These are phyloP conservation scores for Candida sonorensis DNA, from an alignment of 805 yeast species.

Conservation along the genomic window DNA sequence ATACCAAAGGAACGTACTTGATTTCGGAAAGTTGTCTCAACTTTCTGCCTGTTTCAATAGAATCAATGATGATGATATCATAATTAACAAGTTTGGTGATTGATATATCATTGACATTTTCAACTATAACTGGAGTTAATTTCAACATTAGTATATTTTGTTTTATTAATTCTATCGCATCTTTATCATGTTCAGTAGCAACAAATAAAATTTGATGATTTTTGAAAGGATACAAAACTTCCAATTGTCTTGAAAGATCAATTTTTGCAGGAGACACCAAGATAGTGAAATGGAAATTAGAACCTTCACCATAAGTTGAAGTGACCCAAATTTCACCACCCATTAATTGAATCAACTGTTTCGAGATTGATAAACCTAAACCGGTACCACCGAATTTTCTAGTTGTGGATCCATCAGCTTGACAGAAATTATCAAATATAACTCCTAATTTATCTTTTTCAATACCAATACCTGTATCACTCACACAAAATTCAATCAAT, in stretches of 20 bases:
- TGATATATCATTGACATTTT: conserved; percentile 48
- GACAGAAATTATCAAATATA: conserved; percentile 85
- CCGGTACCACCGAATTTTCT: conserved; percentile 94
- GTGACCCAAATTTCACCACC: conserved; percentile 94
- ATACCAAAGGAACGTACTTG: conserved; percentile 78
- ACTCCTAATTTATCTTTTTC: conserved; percentile 78
- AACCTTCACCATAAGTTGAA: conserved; percentile 73
- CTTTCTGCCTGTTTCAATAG: conserved; percentile 64
- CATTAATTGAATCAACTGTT: conserved; percentile 81
- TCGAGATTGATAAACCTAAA: conserved; percentile 79
- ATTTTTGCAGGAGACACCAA: conserved; percentile 68
- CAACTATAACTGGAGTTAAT: conserved; percentile 53
- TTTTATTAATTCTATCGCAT: conserved; percentile 44
- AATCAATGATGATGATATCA: conserved; percentile 79
- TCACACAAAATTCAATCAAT: conserved; percentile 72
- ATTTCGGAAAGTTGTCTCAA: conserved; percentile 67
- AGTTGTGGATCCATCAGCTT: conserved; percentile 91
- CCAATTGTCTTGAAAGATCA: conserved; percentile 56
- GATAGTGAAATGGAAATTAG: conserved; percentile 76
- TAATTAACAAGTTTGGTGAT: conserved; percentile 52
- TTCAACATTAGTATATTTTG: conserved; percentile 47
- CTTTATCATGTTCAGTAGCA: conserved; percentile 51
- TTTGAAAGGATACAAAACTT: conserved; percentile 64
- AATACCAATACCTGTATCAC: conserved; percentile 89
- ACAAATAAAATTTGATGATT: conserved; percentile 66